These are phyloP conservation scores for Punctularia strigosozonata DNA, from an alignment of 768 basidiomycete genomes.

Conservation along the genomic window DNA sequence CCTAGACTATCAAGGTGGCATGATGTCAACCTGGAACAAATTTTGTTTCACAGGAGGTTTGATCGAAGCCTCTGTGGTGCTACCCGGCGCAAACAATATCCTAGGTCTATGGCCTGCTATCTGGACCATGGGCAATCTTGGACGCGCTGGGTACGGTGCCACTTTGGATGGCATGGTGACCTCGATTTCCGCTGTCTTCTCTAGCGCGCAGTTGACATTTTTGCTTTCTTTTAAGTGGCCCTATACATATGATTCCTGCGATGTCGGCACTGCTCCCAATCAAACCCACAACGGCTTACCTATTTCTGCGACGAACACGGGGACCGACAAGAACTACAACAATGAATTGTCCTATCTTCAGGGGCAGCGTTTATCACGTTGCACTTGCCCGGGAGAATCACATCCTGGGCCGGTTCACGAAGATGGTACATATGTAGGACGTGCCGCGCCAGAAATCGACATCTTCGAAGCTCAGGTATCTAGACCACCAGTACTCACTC, in stretches of 20 bases:
- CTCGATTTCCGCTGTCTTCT: background rate
- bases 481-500: slow-evolving; percentile 1
- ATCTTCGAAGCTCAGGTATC: slow-evolving; percentile 73
- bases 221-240: slow-evolving; percentile 45
- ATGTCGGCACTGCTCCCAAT: slow-evolving; percentile 43
- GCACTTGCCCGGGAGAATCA: slow-evolving; percentile 71
- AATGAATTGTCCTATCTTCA: slow-evolving; percentile 58
- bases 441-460: slow-evolving; percentile 85
- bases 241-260: slow-evolving; percentile 76
- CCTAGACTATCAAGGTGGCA: slow-evolving; percentile 44
- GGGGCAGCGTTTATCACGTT: slow-evolving; percentile 75
- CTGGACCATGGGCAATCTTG: slow-evolving; percentile 63
- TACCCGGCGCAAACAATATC: slow-evolving; percentile 46
- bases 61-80: slow-evolving; percentile 48
- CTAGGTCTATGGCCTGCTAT: slow-evolving; percentile 21
- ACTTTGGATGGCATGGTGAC: slow-evolving; percentile 69
- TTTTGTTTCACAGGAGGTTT: slow-evolving; percentile 84
- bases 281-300: slow-evolving; percentile 70
- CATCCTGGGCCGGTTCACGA: slow-evolving; percentile 74
- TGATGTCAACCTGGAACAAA: slow-evolving; percentile 60
- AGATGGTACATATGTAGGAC: slow-evolving; percentile 70
- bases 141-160: slow-evolving; percentile 83
- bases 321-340: slow-evolving; percentile 34
- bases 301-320: slow-evolving; percentile 43
- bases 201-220: background rate